Evolutionary conservation across 2,329 filamentous ascomycete genomes (phyloP), one percentile per base, ranked within the genome.

Genomic region (Exophiala sp.): DNA sequence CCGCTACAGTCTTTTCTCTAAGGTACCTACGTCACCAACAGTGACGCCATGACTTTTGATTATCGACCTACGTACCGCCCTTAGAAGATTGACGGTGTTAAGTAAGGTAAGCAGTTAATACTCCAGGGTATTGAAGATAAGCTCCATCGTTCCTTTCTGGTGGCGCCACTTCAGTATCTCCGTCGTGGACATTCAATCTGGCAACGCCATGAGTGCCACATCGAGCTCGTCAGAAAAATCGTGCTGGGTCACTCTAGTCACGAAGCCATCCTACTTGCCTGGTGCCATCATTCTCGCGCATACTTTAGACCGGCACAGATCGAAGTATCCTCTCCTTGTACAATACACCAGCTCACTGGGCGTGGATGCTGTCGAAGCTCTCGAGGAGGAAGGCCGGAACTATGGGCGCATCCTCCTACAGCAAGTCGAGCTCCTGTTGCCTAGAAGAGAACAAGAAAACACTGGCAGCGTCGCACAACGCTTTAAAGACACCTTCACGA

Each of bases 401-500:
- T 66, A 58, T 49, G 35, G 66, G 7, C 70, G 73, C 32, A 63
- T 75, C 14, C 63, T 69, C 24, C 58, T 72, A 3, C 63, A 65
- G 13, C 57, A 65, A 13, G 67, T 74, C 42, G 61, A 70, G 13
- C 66, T 70, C 16, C 62, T 78, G 1, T 62, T 70, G 3, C 68
- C 73, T 18, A 62, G 66, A 21, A 52, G 60, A 3, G 57, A 54
- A 10, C 49, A 53, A 23, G 60, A 62, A 40, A 62, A 63, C 29
- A 60, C 66, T 43, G 30, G 8, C 34, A 65, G 69, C 50, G 74
- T 78, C 24, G 73, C 75, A 1, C 69, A 75, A 50, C 70, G 75
- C 18, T 78, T 78, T 62, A 67, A 66, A 49, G 75, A 78, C 55
- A 78, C 75, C 2, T 78, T 74, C 71, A 78, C 75, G 2, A 78